phyloP scores from a whole-genome alignment of 148 eudicot genomes.

The Vaccinium corymbosum region DNA sequence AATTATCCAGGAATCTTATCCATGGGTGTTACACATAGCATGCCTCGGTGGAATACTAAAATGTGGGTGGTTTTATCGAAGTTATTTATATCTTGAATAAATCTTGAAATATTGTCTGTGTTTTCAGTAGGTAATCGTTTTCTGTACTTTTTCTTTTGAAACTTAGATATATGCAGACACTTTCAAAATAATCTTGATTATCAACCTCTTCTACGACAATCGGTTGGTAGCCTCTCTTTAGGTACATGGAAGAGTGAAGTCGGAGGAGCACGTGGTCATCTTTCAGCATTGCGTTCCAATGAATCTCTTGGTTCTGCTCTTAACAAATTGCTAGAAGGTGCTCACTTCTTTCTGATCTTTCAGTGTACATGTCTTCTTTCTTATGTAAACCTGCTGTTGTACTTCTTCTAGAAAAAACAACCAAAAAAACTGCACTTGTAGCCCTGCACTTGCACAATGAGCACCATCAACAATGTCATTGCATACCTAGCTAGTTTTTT shows the following conservation, averaged over 20 bases:
- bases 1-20: conserved; percentile 32
- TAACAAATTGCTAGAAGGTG: conserved; percentile 34
- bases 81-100: not conserved
- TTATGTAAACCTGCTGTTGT: not conserved
- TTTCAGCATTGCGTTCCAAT: conserved; percentile 27
- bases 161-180: conserved; percentile 38
- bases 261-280: conserved; percentile 23
- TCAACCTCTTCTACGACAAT: conserved; percentile 37
- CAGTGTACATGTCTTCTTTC: not conserved
- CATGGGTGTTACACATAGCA: conserved; percentile 35
- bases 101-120: not conserved
- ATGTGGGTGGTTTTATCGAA: conserved; percentile 28
- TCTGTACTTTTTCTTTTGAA: conserved; percentile 2
- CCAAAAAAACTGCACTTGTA: not conserved
- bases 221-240: conserved; percentile 33
- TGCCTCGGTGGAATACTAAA: conserved; percentile 45
- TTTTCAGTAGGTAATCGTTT: not conserved
- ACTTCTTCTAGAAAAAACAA: not conserved
- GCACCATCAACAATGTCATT: not conserved
- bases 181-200: conserved; percentile 21
- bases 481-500: not conserved
- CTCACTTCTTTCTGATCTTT: not conserved
- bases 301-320: conserved; percentile 40
- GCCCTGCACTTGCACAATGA: not conserved
- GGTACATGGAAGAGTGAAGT: conserved; percentile 38